phyloP scores from a whole-genome alignment of 768 basidiomycete species.

The Lactarius pseudohatsudake region DNA sequence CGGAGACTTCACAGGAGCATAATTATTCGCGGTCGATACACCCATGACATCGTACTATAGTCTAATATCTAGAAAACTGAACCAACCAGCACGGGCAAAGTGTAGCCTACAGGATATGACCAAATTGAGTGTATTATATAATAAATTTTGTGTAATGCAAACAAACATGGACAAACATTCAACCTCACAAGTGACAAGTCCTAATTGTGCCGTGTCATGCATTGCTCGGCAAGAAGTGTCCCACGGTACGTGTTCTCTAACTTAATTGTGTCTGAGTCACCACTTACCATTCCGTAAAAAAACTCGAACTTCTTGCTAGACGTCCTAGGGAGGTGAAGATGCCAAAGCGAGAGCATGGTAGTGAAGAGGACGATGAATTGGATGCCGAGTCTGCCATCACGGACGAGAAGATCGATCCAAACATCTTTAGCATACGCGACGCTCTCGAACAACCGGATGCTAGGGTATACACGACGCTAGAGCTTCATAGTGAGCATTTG shows the following conservation, averaged over 20 bases:
- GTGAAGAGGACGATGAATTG: constrained; percentile 21
- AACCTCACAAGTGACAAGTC: too few relatives aligned
- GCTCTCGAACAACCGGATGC: constrained; percentile 31
- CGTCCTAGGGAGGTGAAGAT: neutral
- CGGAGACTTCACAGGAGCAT: constrained; percentile 19
- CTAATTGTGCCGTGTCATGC: too few relatives aligned
- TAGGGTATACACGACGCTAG: constrained; percentile 30
- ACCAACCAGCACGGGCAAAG: neutral
- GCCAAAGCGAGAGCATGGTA: constrained; percentile 13
- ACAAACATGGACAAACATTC: neutral
- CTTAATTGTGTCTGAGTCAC: too few relatives aligned
- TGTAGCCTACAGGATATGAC: too few relatives aligned
- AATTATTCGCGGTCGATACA: neutral
- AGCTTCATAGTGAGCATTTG: constrained; percentile 32
- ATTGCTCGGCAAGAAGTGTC: neutral
- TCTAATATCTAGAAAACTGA: neutral
- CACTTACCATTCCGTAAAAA: neutral
- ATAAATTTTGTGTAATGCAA: neutral
- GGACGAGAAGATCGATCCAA: constrained; percentile 26
- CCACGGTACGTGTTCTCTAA: neutral
- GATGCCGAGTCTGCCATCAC: constrained; percentile 25
- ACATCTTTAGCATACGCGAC: constrained; percentile 31
- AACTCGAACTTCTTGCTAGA: neutral
- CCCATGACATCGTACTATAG: neutral
- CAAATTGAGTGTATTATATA: too few relatives aligned